phyloP scores from a whole-genome alignment of 805 yeast genomes.

The Saccharomycodes ludwigii region DNA sequence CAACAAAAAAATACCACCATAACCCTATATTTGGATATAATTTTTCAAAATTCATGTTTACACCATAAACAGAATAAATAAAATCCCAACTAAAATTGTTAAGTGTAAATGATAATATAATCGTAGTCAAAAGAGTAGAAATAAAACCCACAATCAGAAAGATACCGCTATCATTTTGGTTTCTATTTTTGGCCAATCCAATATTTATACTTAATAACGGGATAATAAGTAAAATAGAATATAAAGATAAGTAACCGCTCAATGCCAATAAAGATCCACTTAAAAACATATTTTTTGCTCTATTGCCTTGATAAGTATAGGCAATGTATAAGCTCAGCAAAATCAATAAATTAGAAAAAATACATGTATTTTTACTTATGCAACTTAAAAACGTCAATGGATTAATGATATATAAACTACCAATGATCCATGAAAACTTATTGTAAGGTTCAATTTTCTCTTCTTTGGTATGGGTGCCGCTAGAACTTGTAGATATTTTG shows the following conservation, averaged over 20 bases:
- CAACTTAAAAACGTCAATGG: constrained; percentile 66
- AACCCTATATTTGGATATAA: constrained; percentile 71
- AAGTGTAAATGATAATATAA: constrained; percentile 26
- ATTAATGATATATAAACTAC: constrained; percentile 60
- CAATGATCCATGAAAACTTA: constrained; percentile 32
- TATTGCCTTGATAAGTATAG: no score
- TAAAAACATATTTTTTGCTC: constrained; percentile 27
- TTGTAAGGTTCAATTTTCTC: constrained; percentile 5
- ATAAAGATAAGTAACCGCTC: constrained; percentile 51
- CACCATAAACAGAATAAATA: constrained; percentile 43
- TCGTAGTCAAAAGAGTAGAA: constrained; percentile 16
- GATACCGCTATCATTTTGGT: background rate
- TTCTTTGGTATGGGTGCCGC: no score
- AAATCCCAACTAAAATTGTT: constrained; percentile 32
- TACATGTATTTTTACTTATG: constrained; percentile 53
- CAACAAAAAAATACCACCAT: constrained; percentile 98
- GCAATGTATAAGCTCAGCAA: constrained; percentile 36
- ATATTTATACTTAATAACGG: constrained; percentile 34
- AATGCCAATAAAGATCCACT: constrained; percentile 45
- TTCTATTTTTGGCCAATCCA: constrained; percentile 6
- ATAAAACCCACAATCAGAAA: constrained; percentile 8
- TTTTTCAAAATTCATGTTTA: constrained; percentile 47
- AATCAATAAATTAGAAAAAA: constrained; percentile 48
- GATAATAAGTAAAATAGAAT: constrained; percentile 46
- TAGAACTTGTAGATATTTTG: no score